Base-by-base conservation (phyloP, 176 grass and related monocot species). In the Lolium rigidum region DNA sequence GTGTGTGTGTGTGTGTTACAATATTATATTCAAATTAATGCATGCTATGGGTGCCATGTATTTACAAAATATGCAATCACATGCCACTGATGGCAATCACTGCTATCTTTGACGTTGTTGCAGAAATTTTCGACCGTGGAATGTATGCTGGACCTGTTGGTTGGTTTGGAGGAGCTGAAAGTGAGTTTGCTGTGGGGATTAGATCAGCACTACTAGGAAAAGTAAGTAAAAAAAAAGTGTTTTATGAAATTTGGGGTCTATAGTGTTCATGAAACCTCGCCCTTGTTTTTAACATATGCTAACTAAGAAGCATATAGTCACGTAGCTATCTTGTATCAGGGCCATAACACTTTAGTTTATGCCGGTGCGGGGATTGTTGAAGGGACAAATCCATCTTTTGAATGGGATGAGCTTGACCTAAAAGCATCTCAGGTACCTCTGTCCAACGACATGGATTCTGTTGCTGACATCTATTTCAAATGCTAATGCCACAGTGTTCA, bases 151-250 rank as follows among this genome's bases (percentile, higher is more conserved):
- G 94, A 73, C 97, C 97, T 66, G 90, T 99, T 61, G 94, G 97
- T 76, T 99, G 94, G 94, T 96, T 99, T 82, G 97, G 97, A 71
- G 97, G 97, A 85, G 85, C 75, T 83, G 97, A 99, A 90, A 94
- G 92, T 68, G 94, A 99, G 88, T 99, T 99, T 84, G 90, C 92
- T 47, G 97, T 99, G 50, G 97, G 97, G 9, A 99, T 99, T 91
- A 92, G 94, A 85, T 96, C 97, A 46, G 97, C 92, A 57, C 85
- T 99, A 57, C 84, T 96, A 39, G 94, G 88, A 82, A 95, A 96
- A 84, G 97, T 99, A 95, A 92, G 83, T 5, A 2, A 82, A 74
- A 56, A 13, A 6, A 7, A 3, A 7, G 0, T 46, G 41, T 57
- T 11, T 8, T 65, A 58, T 31, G 3, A 39, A 54, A 21, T 84